Evolutionary conservation across 2,329 filamentous ascomycete genomes (phyloP), one percentile per base, ranked within the genome.

Genomic region (Alternaria gaisen): DNA sequence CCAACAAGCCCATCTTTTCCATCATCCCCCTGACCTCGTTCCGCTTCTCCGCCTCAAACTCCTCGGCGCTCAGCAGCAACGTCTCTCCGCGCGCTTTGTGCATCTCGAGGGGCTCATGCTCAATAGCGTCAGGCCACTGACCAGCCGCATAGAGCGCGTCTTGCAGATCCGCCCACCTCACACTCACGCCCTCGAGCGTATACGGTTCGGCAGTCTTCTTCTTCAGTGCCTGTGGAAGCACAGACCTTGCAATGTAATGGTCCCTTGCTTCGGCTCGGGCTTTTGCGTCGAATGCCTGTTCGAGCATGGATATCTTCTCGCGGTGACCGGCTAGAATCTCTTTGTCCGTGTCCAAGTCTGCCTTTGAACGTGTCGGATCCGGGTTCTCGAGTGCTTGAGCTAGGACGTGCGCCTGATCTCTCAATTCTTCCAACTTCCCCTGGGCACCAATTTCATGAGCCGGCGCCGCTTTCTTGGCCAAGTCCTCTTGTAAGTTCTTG

Each of bases 131-230:
- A 16, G 71, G 69, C 72, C 72, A 73, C 7, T 64, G 41, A 1
- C 58, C 64, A 1, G 58, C 53, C 0, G 72, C 71, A 59, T 73
- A 75, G 20, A 75, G 58, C 12, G 72, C 73, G 53, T 80, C 77
- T 22, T 66, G 57, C 12, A 77, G 53, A 44, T 80, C 72, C 6
- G 71, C 70, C 78, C 78, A 80, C 24, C 67, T 60, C 24, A 80
- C 67, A 14, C 54, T 60, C 3, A 79, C 66, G 30, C 65, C 70
- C 4, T 72, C 57, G 6, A 74, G 65, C 11, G 67, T 66, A 52
- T 73, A 77, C 12, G 70, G 69, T 14, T 52, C 63, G 28, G 68
- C 67, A 12, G 58, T 61, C 3, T 59, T 18, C 24, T 66, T 70
- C 26, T 63, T 70, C n/a, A 70, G 58, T 0, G 53, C 42, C 1